Percentiles rank a stretch among this genome's conserved stretches.
phyloP scores from a whole-genome alignment of 2,329 filamentous ascomycete species.

The Blastomyces percursus region DNA sequence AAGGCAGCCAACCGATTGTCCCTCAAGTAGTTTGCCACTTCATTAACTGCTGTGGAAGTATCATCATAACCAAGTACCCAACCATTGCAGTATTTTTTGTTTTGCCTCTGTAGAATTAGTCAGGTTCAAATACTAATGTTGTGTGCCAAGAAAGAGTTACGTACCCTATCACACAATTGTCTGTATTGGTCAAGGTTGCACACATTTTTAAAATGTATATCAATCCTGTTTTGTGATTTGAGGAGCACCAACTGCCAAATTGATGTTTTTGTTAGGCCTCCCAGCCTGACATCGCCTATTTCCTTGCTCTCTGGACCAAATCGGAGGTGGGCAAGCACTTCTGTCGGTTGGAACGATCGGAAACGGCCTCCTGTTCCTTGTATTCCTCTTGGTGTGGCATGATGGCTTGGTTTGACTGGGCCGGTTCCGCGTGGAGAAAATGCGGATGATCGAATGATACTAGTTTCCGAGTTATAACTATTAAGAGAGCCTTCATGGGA shows the following conservation, averaged over 20 bases:
- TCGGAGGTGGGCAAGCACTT: conserved; percentile 22
- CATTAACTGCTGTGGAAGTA: conserved; percentile 19
- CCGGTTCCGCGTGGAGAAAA: neutral
- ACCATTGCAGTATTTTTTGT: conserved; percentile 19
- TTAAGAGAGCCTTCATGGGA: neutral
- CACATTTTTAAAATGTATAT: conserved; percentile 26
- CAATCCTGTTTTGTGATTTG: conserved; percentile 14
- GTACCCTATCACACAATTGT: conserved; percentile 21
- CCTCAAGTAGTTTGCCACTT: conserved; percentile 21
- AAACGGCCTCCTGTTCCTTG: neutral
- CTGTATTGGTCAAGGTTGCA: conserved; percentile 23
- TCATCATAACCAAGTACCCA: conserved; percentile 28
- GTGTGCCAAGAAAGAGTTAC: neutral
- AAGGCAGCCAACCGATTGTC: conserved; percentile 22
- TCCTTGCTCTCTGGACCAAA: conserved; percentile 22
- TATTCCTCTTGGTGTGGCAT: neutral
- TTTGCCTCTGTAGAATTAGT: conserved; percentile 7
- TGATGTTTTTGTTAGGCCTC: conserved; percentile 16
- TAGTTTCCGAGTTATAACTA: neutral
- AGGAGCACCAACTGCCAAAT: conserved; percentile 14
- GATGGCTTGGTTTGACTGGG: neutral
- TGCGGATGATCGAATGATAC: neutral
- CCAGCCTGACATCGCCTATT: conserved; percentile 24
- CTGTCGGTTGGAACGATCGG: conserved; percentile 15
- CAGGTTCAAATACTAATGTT: neutral